Evolutionary conservation across 2,329 filamentous ascomycete genomes (phyloP), one percentile per base, ranked within the genome.

Genomic region (Sordariomycetes sp.): DNA sequence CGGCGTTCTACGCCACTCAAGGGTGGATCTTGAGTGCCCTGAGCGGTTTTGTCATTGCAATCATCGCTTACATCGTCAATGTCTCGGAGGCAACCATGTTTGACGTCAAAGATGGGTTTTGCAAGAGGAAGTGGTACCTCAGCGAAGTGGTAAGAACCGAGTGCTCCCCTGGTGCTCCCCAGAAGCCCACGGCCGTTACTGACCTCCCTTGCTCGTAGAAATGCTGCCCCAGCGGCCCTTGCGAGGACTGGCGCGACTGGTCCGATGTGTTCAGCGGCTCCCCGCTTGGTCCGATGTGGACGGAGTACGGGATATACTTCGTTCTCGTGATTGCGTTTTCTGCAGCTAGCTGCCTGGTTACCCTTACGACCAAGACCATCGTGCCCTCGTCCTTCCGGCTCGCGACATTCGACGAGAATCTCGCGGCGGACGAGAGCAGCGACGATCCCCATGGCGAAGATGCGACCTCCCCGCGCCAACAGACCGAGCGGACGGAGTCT

Each of bases 11-110:
- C 68, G 88, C 89, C 55, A 86, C 88, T 3, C 92, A 97, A 72
- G 94, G 93, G 53, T 99, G 94, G 94, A 84, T 97, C 59, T 76
- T 97, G 53, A 94, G 94, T 57, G 93, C 91, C 7, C 75, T 97
- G 24, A 94, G 96, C 59, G 94, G 94, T 34, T 85, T 90, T 63
- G 74, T 96, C 35, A 90, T 94, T 0, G 94, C 94, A 11, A 76
- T 87, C 10, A 78, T 96, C 59, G 94, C 94, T 20, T 99, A 97
- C 70, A 80, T 87, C 52, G 90, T 97, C 62, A 90, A 97, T 70
- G 82, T 97, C 32, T 87, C 89, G 2, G 94, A 99, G 72, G 83
- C 85, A 1, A 83, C 86, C 1, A 79, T 96, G 5, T 99, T 95
- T 70, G 93, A 97, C 69, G 85, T 85, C 76, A 99, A 99, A 71